phyloP scores from a whole-genome alignment of 768 basidiomycete genomes.

The Nidularia pulvinata region DNA sequence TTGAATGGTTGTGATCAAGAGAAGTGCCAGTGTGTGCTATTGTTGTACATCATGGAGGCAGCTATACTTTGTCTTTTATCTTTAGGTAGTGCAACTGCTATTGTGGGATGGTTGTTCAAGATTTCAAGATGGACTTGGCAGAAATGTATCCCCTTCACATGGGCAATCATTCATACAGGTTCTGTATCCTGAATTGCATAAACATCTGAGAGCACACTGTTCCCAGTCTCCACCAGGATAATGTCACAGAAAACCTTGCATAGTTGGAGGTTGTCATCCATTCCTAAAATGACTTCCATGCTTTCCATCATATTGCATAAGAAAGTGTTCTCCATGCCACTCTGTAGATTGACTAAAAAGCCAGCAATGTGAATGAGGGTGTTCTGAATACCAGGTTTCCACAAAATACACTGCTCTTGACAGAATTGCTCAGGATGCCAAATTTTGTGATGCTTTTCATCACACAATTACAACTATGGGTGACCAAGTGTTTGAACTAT shows the following conservation, averaged over 20 bases:
- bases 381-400: constrained; percentile 63
- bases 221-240: constrained; percentile 38
- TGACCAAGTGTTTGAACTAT: too few species aligned
- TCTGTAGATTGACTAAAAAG: constrained; percentile 64
- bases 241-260: constrained; percentile 56
- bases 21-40: too few species aligned
- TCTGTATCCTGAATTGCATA: constrained; percentile 42
- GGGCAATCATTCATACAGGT: constrained; percentile 46
- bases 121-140: constrained; percentile 49
- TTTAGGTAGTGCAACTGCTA: constrained; percentile 26
- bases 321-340: constrained; percentile 48
- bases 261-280: constrained; percentile 32
- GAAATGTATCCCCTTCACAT: constrained; percentile 58
- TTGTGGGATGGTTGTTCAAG: constrained; percentile 44
- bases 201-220: constrained; percentile 47
- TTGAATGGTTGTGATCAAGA: too few species aligned
- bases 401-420: constrained; percentile 29
- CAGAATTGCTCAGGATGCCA: constrained; percentile 29
- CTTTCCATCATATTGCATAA: constrained; percentile 60
- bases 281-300: constrained; percentile 42
- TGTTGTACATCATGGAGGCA: too few species aligned
- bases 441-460: constrained; percentile 54
- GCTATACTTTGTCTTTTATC: constrained; percentile 2
- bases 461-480: constrained; percentile 14
- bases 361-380: constrained; percentile 70